Evolutionary conservation across 2,329 filamentous ascomycete species (phyloP), one percentile per base, ranked within the genome.

Genomic region (Cytospora chrysosperma): DNA sequence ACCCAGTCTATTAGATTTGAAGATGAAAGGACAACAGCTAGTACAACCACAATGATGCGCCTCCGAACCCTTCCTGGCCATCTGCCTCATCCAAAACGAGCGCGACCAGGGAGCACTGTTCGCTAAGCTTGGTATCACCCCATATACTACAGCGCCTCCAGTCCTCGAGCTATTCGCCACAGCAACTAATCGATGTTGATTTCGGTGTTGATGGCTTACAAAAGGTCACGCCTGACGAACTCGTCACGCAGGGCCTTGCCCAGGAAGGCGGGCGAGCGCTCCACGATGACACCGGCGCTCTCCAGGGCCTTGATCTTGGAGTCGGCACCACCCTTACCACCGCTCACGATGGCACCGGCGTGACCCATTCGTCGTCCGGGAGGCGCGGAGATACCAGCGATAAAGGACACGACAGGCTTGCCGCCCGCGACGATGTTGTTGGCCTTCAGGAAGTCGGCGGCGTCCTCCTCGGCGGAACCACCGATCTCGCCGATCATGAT

Each of bases 401-500:
- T 98, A 82, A 99, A 99, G 79, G 90, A 92, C 72, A 98, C 95
- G 66, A 96, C 93, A 73, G 95, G 95, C 88, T 97, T 99, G 75
- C 85, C 85, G 65, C 84, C 83, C 80, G 93, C 90, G 77, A 88
- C 83, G 65, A 88, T 93, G 86, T 99, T 98, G 85, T 95, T 87
- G 77, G 88, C 84, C 83, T 91, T 92, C 76, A 98, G 82, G 85
- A 96, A 99, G 73, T 98, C 95, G 73, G 95, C 94, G 47, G 95
- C 95, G 73, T 99, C 95, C 83, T 99, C 95, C 83, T 99, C 95
- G 65, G 95, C 95, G 66, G 91, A 92, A 68, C 95, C 95, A 80
- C 95, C 95, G 76, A 99, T 98, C 84, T 98, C 95, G 76, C 95
- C 95, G 77, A 99, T 98, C 95, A 99, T 97, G 83, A 99, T 97